Base-by-base conservation (phyloP, 768 basidiomycete genomes). In the Gloeopeniophorella convolvens region DNA sequence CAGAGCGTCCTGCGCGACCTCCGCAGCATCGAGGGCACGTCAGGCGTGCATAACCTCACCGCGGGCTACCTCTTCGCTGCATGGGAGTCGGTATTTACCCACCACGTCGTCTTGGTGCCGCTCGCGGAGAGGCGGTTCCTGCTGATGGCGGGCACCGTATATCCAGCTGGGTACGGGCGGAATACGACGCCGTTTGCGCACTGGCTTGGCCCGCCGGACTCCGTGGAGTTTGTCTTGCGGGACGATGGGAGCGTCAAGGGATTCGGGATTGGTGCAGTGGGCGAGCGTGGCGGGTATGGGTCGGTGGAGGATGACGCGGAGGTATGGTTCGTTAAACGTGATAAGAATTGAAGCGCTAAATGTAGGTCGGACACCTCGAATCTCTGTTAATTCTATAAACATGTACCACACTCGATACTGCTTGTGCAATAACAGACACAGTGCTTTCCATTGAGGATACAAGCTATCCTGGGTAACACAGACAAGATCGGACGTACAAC, bases 131-230 rank as follows among this genome's bases (percentile, higher is more conserved):
- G 15, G n/a, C 31, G 23, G n/a, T 54, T 27, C 36, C 18, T 28
- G 7, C 6, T 40, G 13, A 23, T 40, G 12, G 3, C 9, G n/a
- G 48, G 35, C 16, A 36, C 27, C 10, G 21, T 48, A 18, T 56
- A 55, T 26, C 55, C 45, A 16, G 18, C 31, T 13, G 55, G 55
- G 5, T 56, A 47, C 10, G 51, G 45, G 9, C 45, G 24, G n/a
- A 54, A 56, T 20, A 7, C 45, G 2, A 56, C 51, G 4, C 24
- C 45, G 3, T 56, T 48, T 36, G 28, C 44, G 13, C 23, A 21
- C 16, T 43, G 15, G 18, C 20, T 2, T 5, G 6, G 24, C 5
- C 42, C 20, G 8, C 23, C 28, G 4, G 10, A 3, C n/a, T n/a
- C 4, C 1, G 48, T 11, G 7, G 30, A 37, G 4, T 54, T 54